Evolutionary conservation across 2,329 filamentous ascomycete genomes (phyloP).

Genomic region (Aspergillus sojae): DNA sequence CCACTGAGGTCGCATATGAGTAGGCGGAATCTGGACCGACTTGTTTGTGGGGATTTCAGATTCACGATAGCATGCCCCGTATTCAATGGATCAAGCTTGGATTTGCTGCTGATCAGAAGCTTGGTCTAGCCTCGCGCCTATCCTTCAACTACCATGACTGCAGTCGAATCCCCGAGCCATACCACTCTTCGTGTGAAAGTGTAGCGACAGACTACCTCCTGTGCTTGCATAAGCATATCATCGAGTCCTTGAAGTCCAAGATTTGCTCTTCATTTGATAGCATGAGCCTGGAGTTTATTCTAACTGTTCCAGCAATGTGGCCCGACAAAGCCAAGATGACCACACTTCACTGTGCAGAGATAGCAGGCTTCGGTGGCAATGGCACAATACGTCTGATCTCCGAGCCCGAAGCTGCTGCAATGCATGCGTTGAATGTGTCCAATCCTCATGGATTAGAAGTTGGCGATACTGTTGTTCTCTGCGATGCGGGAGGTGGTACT

Average conservation of each 20-base stretch:
- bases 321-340: conserved; percentile 26
- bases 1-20: conserved; percentile 20
- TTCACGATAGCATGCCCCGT: conserved; percentile 20
- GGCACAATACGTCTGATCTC: conserved; percentile 22
- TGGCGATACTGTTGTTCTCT: conserved; percentile 29
- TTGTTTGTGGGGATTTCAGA: conserved; percentile 24
- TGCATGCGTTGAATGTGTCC: conserved; percentile 17
- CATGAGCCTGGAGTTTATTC: conserved; percentile 18
- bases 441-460: conserved; percentile 15
- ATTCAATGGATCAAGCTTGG: conserved; percentile 28
- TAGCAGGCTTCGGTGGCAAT: conserved; percentile 14
- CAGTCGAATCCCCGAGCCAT: conserved; percentile 11
- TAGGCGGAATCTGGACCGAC: conserved; percentile 4
- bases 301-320: conserved; percentile 36
- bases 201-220: conserved; percentile 21
- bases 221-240: conserved; percentile 15
- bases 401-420: conserved; percentile 28
- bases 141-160: conserved; percentile 13
- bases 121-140: conserved; percentile 9
- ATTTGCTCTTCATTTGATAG: background rate
- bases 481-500: conserved; percentile 30
- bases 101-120: conserved; percentile 18
- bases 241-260: conserved; percentile 11
- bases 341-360: conserved; percentile 18
- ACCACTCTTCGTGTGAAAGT: conserved; percentile 11